Evolutionary conservation across 805 yeast genomes (phyloP).

Genomic region (Debaryomyces prosopidis): DNA sequence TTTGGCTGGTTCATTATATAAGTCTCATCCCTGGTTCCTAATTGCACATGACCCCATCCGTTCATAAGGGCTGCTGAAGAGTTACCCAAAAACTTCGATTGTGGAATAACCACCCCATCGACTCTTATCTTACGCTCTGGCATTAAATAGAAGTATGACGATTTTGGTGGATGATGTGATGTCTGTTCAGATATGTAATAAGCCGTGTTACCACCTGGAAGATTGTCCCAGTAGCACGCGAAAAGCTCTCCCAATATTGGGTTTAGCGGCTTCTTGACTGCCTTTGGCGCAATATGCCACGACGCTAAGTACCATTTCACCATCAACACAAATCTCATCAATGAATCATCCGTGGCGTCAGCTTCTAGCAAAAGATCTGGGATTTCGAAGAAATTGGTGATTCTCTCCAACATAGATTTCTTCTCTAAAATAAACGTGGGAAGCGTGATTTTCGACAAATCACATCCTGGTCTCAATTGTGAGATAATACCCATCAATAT

Average conservation of each 20-base stretch:
- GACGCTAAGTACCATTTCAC: conserved; percentile 90
- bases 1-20: conserved; percentile 94
- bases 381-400: conserved; percentile 81
- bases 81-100: conserved; percentile 87
- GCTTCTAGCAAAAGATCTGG: conserved; percentile 78
- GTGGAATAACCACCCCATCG: conserved; percentile 88
- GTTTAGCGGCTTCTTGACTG: conserved; percentile 94
- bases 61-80: conserved; percentile 98
- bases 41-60: conserved; percentile 72
- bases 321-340: conserved; percentile 70
- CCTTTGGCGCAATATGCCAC: conserved; percentile 98
- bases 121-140: conserved; percentile 81
- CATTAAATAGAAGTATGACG: conserved; percentile 84
- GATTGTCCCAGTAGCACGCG: conserved; percentile 88
- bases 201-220: conserved; percentile 65
- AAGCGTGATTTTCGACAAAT: conserved; percentile 83
- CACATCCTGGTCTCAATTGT: conserved; percentile 91
- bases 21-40: conserved; percentile 69
- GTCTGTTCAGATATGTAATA: conserved; percentile 93
- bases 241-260: conserved; percentile 93
- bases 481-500: conserved; percentile 85
- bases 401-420: conserved; percentile 94
- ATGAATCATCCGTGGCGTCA: conserved; percentile 53
- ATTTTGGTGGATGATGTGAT: conserved; percentile 97
- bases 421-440: conserved; percentile 95